These are phyloP conservation scores for Geotrichum australiense DNA, from an alignment of 1,139 yeast species.

Conservation along the genomic window DNA sequence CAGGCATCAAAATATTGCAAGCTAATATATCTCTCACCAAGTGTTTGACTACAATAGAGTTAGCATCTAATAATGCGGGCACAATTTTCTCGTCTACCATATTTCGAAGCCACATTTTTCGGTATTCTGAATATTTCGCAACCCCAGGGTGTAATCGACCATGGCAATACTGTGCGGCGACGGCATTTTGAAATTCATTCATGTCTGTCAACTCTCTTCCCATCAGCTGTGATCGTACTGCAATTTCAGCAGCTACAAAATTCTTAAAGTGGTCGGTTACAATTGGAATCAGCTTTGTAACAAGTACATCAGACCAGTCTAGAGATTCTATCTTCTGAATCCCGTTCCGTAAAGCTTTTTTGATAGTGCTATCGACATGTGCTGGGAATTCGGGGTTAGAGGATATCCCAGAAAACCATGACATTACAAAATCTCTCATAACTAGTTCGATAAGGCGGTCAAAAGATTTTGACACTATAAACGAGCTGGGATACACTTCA, in stretches of 20 bases:
- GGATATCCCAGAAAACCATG: conserved; percentile 58
- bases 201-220: conserved; percentile 36
- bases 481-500: conserved; percentile 46
- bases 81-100: conserved; percentile 40
- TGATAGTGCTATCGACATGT: conserved; percentile 46
- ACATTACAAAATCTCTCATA: conserved; percentile 51
- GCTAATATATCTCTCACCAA: conserved; percentile 61
- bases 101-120: conserved; percentile 47
- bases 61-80: conserved; percentile 48
- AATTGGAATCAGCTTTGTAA: conserved; percentile 55
- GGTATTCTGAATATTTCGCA: conserved; percentile 42
- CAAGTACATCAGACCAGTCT: conserved; percentile 53
- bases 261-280: conserved; percentile 57
- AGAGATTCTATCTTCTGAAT: conserved; percentile 39
- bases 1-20: conserved; percentile 47
- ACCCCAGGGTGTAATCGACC: conserved; percentile 61
- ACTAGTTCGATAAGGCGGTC: conserved; percentile 48
- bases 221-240: conserved; percentile 27
- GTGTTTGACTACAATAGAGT: conserved; percentile 44
- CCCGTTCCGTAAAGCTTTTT: conserved; percentile 39
- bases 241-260: conserved; percentile 46
- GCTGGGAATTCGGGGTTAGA: conserved; percentile 41
- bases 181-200: conserved; percentile 46
- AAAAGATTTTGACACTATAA: conserved; percentile 47
- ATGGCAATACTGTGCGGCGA: conserved; percentile 51